Percentiles rank a stretch among this genome's conserved stretches.
Conservation (phyloP, 2,329 filamentous ascomycete genomes). For the Rosellinia necatrix region DNA sequence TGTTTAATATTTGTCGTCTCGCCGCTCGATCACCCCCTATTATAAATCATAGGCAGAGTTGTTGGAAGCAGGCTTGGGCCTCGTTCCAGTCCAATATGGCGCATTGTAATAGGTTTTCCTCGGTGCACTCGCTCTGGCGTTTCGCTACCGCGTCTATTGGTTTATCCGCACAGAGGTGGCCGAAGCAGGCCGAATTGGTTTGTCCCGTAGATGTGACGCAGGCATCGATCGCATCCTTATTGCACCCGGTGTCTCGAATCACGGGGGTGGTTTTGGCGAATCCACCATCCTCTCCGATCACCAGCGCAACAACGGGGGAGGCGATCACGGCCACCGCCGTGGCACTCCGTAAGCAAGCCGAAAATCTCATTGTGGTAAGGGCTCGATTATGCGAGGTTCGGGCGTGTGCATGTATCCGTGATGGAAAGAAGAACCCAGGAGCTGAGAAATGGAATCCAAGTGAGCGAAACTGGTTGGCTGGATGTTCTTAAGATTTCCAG, state of each 20-base stretch:
- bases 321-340: conserved; percentile 11
- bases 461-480: conserved; percentile 28
- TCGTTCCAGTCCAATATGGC: conserved; percentile 34
- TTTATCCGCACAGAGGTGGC: conserved; percentile 30
- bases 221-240: conserved; percentile 5
- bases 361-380: conserved; percentile 16
- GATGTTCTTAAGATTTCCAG: conserved; percentile 26
- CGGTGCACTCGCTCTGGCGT: conserved; percentile 35
- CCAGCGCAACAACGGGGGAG: conserved; percentile 9
- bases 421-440: neutral
- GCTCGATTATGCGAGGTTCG: no score
- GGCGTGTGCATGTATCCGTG: conserved; percentile 8
- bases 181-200: conserved; percentile 28
- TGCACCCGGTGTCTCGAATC: conserved; percentile 14
- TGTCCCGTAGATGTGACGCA: conserved; percentile 15
- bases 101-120: conserved; percentile 36
- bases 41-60: conserved; percentile 31
- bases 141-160: conserved; percentile 23
- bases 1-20: neutral
- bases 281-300: conserved; percentile 2
- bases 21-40: neutral
- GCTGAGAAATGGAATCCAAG: conserved; percentile 4
- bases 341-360: conserved; percentile 2
- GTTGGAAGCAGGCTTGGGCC: conserved; percentile 34
- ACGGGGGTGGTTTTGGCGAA: neutral